Base-by-base conservation (phyloP, 495 filamentous ascomycete species). In the Geopyxis carbonaria region DNA sequence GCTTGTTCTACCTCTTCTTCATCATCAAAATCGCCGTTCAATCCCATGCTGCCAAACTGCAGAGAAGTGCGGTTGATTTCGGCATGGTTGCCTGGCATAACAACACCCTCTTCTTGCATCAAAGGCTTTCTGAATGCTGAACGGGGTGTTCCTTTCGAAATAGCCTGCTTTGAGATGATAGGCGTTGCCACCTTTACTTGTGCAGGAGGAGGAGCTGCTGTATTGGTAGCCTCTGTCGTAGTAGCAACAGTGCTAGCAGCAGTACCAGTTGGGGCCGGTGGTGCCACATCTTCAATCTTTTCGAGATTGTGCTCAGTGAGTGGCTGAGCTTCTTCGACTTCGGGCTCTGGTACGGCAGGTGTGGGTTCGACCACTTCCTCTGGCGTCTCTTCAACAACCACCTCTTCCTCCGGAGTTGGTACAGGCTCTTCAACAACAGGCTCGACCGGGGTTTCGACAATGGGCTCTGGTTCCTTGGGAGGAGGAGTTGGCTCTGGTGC, bases 51-150 rank as follows among this genome's bases (percentile, higher is more conserved):
- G 36, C 89, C 89, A 59, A 99, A 99, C 56, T 95, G 91, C 29
- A 99, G 83, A n/a, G 84, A 78, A 34, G 86, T 71, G 37, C 83
- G 76, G 56, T 93, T 85, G 6, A 97, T 81, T 27, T 84, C 85
- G 8, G 32, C 45, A 50, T 92, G 85, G 59, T 94, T 93, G n/a
- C 83, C 84, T 22, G 89, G 89, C 89, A 99, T 95, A 35, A 93
- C 80, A 24, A 99, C 89, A 13, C 86, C 82, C 58, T 99, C 91
- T 54, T 87, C 85, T 53, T 99, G 89, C 45, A 94, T 85, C 50
- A 91, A 67, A 29, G 93, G 69, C 45, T 81, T 75, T 20, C 86
- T 75, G 55, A 86, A 75, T 48, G 75, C 80, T 22, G 83, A 68
- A 7, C 41, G 45, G 24, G 55, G 51, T 11, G 51, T 54, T 11